Base-by-base conservation (phyloP, 306 rosid species). In the Dicorynia guianensis region DNA sequence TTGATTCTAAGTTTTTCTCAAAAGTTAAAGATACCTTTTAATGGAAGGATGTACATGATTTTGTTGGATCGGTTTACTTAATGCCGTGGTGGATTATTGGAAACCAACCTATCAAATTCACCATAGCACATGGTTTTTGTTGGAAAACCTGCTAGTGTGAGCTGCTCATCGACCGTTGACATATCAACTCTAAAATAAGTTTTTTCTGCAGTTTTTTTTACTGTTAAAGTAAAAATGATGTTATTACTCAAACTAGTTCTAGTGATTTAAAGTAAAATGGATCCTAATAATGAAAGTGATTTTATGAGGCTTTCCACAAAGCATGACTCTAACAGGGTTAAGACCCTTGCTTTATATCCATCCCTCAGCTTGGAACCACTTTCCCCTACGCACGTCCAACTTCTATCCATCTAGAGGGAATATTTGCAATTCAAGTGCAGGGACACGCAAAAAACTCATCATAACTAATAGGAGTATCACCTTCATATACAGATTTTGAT, bases 121-220 rank as follows among this genome's bases (percentile, higher is more conserved):
- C 98, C 98, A 1, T 97, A 94, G 82, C 98, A 94, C 85, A 87
- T 90, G 97, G 91, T 94, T 76, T 70, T 58, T 63, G 93, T 97
- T 63, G 82, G 88, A 67, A 90, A 92, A 79, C 90, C 69, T 47
- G 98, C 98, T 65, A 92, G 98, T 69, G 98, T 94, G 77, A 90
- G 96, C 91, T 94, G 88, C 91, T 94, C 98, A 65, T 67, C 98
- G 69, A 94, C 97, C 78, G 92, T 94, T 96, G 98, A 94, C 88
- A 87, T 92, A 33, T 82, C 97, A 66, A 88, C 92, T 85, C 87
- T 90, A 48, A 88, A 85, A 72, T 97, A 91, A 87, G 90, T 94
- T 79, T 92, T 94, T 84, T 84, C 93, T 20, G 82, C 82, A 53
- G 73, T 90, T 42, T 48, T 87, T 59, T 84, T 96, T 66, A 95